Evolutionary conservation across 2,329 filamentous ascomycete genomes (phyloP).

Genomic region (Sarocladium oryzae): DNA sequence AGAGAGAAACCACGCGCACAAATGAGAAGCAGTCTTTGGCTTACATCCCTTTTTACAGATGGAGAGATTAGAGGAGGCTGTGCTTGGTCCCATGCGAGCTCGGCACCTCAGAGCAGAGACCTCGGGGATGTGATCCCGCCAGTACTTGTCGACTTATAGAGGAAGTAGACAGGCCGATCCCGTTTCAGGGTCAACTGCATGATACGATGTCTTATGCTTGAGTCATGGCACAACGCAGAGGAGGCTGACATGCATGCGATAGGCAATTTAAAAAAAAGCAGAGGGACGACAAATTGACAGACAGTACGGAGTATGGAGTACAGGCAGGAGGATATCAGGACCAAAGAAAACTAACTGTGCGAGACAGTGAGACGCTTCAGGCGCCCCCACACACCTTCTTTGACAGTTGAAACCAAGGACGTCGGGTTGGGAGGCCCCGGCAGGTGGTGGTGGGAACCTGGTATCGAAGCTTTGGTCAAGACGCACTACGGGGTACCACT

Average conservation of each 20-base stretch:
- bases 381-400: too few species aligned
- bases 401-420: not conserved
- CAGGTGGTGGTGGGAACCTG: slow-evolving; percentile 3
- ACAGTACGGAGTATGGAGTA: too few species aligned
- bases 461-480: slow-evolving; percentile 7
- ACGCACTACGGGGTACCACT: not conserved
- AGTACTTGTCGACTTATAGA: not conserved
- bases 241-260: slow-evolving; percentile 3
- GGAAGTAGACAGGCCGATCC: not conserved
- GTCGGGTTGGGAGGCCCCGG: not conserved
- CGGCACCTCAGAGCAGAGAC: not conserved
- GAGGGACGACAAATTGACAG: too few species aligned
- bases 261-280: not conserved
- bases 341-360: too few species aligned
- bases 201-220: not conserved
- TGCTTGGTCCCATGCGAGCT: not conserved
- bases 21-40: not conserved
- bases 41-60: too few species aligned
- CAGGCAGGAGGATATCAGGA: too few species aligned
- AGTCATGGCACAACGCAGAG: not conserved
- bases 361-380: too few species aligned
- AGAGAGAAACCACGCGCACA: not conserved
- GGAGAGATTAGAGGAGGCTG: too few species aligned
- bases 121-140: not conserved
- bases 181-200: not conserved